Conservation (phyloP, 2,329 filamentous ascomycete genomes). For the Trichoderma koningiopsis region DNA sequence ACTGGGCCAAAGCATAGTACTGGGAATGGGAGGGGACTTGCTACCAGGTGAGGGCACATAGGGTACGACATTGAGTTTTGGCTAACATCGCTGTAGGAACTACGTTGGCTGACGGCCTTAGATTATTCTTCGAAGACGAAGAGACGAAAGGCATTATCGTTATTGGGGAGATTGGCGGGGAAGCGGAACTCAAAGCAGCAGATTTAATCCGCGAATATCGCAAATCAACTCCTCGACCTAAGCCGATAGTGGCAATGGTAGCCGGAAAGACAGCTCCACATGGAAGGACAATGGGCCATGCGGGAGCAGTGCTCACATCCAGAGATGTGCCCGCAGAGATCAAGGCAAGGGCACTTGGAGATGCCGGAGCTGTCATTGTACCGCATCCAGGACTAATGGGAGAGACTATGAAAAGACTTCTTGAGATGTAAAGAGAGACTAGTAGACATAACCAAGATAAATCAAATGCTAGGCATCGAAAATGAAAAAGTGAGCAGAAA, state of each 20-base stretch:
- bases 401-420: slow-evolving; percentile 38
- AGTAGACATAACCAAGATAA: not conserved
- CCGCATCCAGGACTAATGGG: slow-evolving; percentile 45
- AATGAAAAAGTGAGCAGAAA: no score
- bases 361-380: slow-evolving; percentile 43
- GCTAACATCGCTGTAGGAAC: slow-evolving; percentile 44
- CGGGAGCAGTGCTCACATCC: slow-evolving; percentile 59
- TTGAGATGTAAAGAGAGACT: slow-evolving; percentile 27
- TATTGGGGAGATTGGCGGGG: slow-evolving; percentile 72
- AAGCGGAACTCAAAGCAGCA: slow-evolving; percentile 69
- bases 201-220: slow-evolving; percentile 70
- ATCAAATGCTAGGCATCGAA: not conserved
- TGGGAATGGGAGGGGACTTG: slow-evolving; percentile 77
- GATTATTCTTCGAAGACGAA: slow-evolving; percentile 66
- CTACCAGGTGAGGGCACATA: slow-evolving; percentile 55
- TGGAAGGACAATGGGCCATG: slow-evolving; percentile 71
- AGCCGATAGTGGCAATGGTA: slow-evolving; percentile 65
- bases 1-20: slow-evolving; percentile 74
- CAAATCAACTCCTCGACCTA: slow-evolving; percentile 58
- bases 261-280: slow-evolving; percentile 63
- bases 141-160: slow-evolving; percentile 72
- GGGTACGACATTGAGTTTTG: not conserved
- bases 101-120: slow-evolving; percentile 70
- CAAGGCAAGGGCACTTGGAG: slow-evolving; percentile 40
- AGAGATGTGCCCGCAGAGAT: slow-evolving; percentile 37